Conservation (phyloP, 305 asterid genomes). For the Lippia alba region DNA sequence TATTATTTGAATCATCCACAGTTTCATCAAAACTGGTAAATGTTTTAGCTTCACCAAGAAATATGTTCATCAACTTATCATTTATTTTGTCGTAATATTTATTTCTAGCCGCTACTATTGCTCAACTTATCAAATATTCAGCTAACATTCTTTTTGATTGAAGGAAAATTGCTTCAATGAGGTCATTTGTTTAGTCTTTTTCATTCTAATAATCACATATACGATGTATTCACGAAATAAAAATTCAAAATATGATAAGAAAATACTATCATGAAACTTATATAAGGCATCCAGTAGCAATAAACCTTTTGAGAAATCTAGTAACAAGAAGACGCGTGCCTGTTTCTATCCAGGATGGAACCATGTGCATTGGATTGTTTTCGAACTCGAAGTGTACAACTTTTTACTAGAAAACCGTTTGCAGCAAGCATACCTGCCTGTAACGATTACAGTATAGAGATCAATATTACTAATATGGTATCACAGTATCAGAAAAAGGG, state of each 20-base stretch:
- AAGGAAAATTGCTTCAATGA: no score
- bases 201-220: background rate
- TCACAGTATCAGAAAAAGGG: background rate
- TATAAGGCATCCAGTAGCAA: constrained; percentile 71
- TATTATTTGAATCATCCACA: no score
- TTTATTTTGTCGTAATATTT: no score
- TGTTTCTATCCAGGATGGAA: constrained; percentile 81
- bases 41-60: no score
- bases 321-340: constrained; percentile 89
- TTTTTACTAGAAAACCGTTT: constrained; percentile 58
- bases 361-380: constrained; percentile 82
- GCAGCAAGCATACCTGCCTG: constrained; percentile 94
- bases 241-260: background rate
- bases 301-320: constrained; percentile 66
- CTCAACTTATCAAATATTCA: no score
- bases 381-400: constrained; percentile 43
- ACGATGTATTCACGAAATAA: background rate
- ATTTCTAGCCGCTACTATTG: no score
- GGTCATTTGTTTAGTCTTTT: no score
- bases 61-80: no score
- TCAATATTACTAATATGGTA: background rate
- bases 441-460: constrained; percentile 7
- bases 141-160: no score
- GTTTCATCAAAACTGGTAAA: no score
- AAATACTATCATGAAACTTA: constrained; percentile 42